Base-by-base conservation (phyloP, 345 rosid species). In the Streptanthus diversifolius region DNA sequence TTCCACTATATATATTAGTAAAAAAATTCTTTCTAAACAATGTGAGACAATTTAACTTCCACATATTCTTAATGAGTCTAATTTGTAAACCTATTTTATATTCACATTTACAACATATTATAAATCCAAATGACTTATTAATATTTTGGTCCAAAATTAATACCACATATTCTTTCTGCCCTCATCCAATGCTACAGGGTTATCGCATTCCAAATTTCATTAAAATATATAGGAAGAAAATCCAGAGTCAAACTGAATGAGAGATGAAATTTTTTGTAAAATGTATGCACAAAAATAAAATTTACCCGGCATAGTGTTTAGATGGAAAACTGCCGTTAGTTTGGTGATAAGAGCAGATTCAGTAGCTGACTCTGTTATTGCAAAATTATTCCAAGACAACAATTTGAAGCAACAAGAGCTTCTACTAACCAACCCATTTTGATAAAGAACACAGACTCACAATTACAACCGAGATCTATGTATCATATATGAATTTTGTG, bases 261-360 rank as follows among this genome's bases (percentile, higher is more conserved):
- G 7, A 44, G 2, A 30, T 8, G 30, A 19, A 2, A 41, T 5
- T 3, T 19, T 32, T 41, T 33, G 36, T 33, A 7, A 33, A 33
- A 33, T 33, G 7, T 25, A 27, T 37, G 4, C 32, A 13, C 7
- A 15, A 17, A 21, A 5, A 32, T 21, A 27, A 4, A 48, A 17
- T 5, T 66, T 51, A 92, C 96, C 98, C 95, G 58, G 95, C 80
- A 82, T 90, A 86, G 77, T 92, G 95, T 36, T 92, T 85, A 24
- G 96, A 92, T 71, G 95, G 90, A 43, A 92, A 72, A 53, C 66
- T 53, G 72, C 80, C 89, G 52, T 77, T 72, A 76, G 74, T 14
- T 79, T 79, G 73, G 83, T 82, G 47, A 90, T 56, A 13, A 87
- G 77, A 73, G 91, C 87, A 25, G 54, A 62, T 49, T 85, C 48